Base-by-base conservation (phyloP, 768 basidiomycete species). In the Cyclocybe cylindracea region DNA sequence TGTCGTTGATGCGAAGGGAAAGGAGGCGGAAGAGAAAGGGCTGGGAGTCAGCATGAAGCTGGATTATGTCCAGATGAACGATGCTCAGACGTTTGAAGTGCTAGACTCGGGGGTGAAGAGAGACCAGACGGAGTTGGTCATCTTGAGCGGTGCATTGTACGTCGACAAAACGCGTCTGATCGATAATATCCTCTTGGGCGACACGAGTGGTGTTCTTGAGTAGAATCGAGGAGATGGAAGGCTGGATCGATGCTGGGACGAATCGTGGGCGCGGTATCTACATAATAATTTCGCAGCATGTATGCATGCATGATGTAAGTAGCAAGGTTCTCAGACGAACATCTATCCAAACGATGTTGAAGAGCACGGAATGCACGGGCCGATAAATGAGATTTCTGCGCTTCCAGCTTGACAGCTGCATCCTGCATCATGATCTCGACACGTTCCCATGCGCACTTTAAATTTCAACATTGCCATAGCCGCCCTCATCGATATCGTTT, bases 51-150 rank as follows among this genome's bases (percentile, higher is more conserved):
- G 80, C 4, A 67, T 96, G 55, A 74, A 71, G 60, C 62, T 89
- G 56, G 94, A 98, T 64, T 98, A 98, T 63, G 70, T 99, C 57
- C 85, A 93, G 70, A 79, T 98, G 70, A 98, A 96, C 65, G 84
- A 94, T 62, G 77, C 86, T 39, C 74, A 82, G 19, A 87, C 82
- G 43, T 91, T 98, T 57, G 84, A 87, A 16, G 73, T 82, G 2
- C 52, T 95, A 19, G 71, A 75, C 7, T 60, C 69, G 10, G 53
- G 53, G 1, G 32, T 43, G 53, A 68, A 48, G 7, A 64, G 61
- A 46, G 68, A 56, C n/a, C 65, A 68, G 4, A 57, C 62, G 10
- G 64, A 65, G 54, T 65, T 66, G 54, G 83, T 87, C 31, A 82
- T 97, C 16, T 60, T 98, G 45, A 96, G 93, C 54, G 94, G 93